Base-by-base conservation (phyloP, 2,329 filamentous ascomycete species). In the Curvularia hawaiiensis region DNA sequence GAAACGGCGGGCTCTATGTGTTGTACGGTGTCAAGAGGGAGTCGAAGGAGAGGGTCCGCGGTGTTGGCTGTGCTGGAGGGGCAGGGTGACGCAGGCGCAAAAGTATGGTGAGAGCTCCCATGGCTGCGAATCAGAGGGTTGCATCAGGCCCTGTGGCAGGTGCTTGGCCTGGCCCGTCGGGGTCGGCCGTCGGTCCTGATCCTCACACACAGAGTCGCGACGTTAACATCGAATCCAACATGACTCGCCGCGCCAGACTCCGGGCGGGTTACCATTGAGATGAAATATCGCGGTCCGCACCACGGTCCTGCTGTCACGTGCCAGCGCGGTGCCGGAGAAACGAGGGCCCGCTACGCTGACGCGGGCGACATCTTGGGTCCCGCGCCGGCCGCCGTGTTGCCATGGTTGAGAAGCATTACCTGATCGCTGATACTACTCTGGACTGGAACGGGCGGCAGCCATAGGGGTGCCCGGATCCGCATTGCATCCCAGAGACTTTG, bases 141-240 rank as follows among this genome's bases (percentile, higher is more conserved):
- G 62, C 47, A 54, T 62, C 55, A 35, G 58, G 47, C 51, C 60
- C 57, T 54, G 56, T 67, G 60, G 60, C 58, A 62, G 52, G 26
- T 48, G 54, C 61, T 66, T 59, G 59, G 58, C 60, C 50, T 59
- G 59, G 58, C 60, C 50, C 59, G 64, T 52, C 53, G 58, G 67
- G 67, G 43, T 67, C 47, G 22, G 68, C 46, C 57, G 39, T 50
- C 59, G 57, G 14, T 49, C 51, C 56, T 33, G 47, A 43, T 26
- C 50, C 51, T 64, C 68, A 69, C 67, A 61, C 69, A 65, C 28
- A 52, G 55, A 31, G 50, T 50, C 58, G 58, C 58, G 44, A 52
- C 65, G n/a, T 58, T 26, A 54, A 61, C 59, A 71, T 68, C 69
- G 66, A 63, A 60, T 45, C 58, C 60, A 33, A 49, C 35, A 43